A percentile compares a stretch with the other conserved stretches of the same genome.
phyloP scores from a whole-genome alignment of 225 moss, liverwort and hornwort species.

The Pseudoscleropodium purum region DNA sequence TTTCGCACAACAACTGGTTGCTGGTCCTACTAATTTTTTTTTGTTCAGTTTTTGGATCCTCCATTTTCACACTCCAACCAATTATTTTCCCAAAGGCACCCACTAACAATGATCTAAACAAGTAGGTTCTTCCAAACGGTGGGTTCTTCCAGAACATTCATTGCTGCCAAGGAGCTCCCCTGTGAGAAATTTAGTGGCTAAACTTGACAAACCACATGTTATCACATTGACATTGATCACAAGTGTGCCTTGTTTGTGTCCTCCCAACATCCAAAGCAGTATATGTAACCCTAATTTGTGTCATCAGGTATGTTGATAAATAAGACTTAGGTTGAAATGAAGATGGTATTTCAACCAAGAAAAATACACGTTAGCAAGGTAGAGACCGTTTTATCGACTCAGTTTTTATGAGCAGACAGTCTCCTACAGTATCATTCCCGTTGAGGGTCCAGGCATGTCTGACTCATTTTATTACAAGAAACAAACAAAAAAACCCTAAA shows the following conservation, averaged over 20 bases:
- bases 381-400: not conserved
- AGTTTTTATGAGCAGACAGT: not conserved
- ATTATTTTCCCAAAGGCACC: not conserved
- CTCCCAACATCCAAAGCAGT: not conserved
- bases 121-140: not conserved
- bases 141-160: not conserved
- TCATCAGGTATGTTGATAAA: too few species aligned
- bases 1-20: rapidly evolving
- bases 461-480: not conserved
- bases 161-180: not conserved
- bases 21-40: rapidly evolving
- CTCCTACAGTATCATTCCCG: not conserved
- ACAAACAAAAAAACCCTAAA: not conserved
- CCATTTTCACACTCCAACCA: not conserved
- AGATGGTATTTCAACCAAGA: not conserved
- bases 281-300: too few species aligned
- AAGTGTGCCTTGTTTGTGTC: not conserved
- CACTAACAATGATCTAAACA: not conserved
- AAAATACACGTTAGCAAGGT: not conserved
- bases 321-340: not conserved
- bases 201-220: not conserved
- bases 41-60: not conserved
- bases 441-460: not conserved
- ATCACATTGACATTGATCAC: not conserved
- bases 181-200: not conserved